Conservation (phyloP, 2,329 filamentous ascomycete genomes). For the Paramyrothecium sp. region DNA sequence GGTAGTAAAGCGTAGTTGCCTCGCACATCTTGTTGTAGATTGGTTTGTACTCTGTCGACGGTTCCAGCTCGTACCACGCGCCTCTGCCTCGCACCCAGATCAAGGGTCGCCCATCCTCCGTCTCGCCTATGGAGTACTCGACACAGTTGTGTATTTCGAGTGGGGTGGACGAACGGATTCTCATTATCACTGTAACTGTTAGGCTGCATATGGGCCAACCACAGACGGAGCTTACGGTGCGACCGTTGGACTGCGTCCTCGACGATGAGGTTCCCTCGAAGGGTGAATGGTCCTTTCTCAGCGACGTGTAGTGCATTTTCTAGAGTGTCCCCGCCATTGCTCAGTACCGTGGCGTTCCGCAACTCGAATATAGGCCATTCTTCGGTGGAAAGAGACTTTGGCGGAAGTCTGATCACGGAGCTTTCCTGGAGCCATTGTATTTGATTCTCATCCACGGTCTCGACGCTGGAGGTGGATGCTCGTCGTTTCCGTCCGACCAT, state of each 20-base stretch:
- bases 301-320: slow-evolving; percentile 62
- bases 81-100: slow-evolving; percentile 60
- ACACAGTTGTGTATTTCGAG: slow-evolving; percentile 54
- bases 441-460: slow-evolving; percentile 36
- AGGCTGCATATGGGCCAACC: slow-evolving; percentile 4
- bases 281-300: slow-evolving; percentile 56
- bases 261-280: slow-evolving; percentile 58
- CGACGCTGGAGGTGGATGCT: slow-evolving; percentile 43
- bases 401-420: slow-evolving; percentile 27
- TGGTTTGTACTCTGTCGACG: slow-evolving; percentile 52
- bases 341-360: slow-evolving; percentile 57
- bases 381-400: slow-evolving; percentile 32
- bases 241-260: slow-evolving; percentile 37
- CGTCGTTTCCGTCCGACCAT: slow-evolving; percentile 40
- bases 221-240: slow-evolving; percentile 30
- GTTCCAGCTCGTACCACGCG: slow-evolving; percentile 68
- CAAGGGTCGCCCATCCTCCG: slow-evolving; percentile 48
- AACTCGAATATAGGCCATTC: slow-evolving; percentile 64
- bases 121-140: slow-evolving; percentile 53
- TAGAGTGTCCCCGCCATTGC: slow-evolving; percentile 49
- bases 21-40: slow-evolving; percentile 61
- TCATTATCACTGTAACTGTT: slow-evolving; percentile 29
- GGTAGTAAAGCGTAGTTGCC: slow-evolving; percentile 64
- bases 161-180: slow-evolving; percentile 24
- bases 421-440: slow-evolving; percentile 31